Percentiles rank a stretch among this genome's conserved stretches.
phyloP scores from a whole-genome alignment of 2,329 filamentous ascomycete species.

The Cytospora chrysosperma region DNA sequence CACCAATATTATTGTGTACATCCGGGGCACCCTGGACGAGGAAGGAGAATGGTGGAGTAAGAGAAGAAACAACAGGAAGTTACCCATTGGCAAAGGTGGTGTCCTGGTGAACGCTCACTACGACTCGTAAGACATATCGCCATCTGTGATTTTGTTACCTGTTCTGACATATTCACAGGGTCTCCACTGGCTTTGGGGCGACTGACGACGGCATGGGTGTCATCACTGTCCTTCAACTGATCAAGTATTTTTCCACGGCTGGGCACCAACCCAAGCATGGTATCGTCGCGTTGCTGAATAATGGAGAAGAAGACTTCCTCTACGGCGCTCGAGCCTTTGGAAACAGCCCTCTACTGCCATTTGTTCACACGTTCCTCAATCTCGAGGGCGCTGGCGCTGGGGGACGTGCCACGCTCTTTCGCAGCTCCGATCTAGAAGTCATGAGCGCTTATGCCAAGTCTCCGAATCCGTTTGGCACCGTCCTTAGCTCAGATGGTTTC shows the following conservation, averaged over 20 bases:
- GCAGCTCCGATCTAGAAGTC: conserved; percentile 83
- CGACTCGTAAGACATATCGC: conserved; percentile 56
- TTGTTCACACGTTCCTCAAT: conserved; percentile 87
- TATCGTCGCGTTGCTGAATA: conserved; percentile 85
- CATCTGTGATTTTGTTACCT: neutral
- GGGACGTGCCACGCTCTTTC: conserved; percentile 82
- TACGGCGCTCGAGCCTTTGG: conserved; percentile 85
- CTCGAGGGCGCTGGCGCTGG: conserved; percentile 93
- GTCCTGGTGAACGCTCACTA: conserved; percentile 95
- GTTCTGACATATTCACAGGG: conserved; percentile 36
- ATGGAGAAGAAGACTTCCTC: conserved; percentile 90
- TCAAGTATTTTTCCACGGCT: conserved; percentile 78
- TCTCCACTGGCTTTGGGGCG: conserved; percentile 87
- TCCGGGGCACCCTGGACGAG: conserved; percentile 76
- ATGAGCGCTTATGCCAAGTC: conserved; percentile 73
- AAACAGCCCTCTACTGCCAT: conserved; percentile 75
- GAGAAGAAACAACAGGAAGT: conserved; percentile 39
- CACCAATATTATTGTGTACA: conserved; percentile 88
- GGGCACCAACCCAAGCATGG: conserved; percentile 74
- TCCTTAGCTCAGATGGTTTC: conserved; percentile 83
- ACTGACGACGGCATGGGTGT: conserved; percentile 93
- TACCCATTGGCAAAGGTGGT: conserved; percentile 63
- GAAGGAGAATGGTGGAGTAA: conserved; percentile 71
- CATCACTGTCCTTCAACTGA: conserved; percentile 78
- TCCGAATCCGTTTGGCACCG: conserved; percentile 77